phyloP scores from a whole-genome alignment of 1,284 basidiomycete species.

The Malassezia japonica region DNA sequence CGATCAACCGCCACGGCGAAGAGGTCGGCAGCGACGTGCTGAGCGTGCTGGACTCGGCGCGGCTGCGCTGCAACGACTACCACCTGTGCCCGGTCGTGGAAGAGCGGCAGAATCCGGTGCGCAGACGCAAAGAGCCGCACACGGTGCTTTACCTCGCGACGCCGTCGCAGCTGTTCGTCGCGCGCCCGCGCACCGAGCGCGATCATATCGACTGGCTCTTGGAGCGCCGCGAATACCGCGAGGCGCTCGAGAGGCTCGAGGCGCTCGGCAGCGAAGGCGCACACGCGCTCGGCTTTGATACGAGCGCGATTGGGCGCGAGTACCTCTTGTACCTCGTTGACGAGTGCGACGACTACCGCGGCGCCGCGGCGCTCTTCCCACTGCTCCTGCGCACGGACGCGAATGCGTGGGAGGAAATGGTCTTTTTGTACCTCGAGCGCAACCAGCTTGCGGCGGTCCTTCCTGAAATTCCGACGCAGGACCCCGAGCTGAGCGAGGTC shows the following conservation, averaged over 20 bases:
- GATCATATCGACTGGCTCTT: conserved; percentile 92
- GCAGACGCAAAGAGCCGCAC: not conserved
- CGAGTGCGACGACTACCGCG: conserved; percentile 61
- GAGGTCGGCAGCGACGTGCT: conserved; percentile 80
- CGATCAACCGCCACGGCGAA: conserved; percentile 79
- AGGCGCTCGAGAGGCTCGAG: conserved; percentile 78
- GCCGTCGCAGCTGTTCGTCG: conserved; percentile 75
- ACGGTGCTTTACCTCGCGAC: conserved; percentile 66
- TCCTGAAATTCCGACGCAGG: conserved; percentile 72
- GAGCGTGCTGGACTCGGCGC: conserved; percentile 65
- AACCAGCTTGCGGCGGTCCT: conserved; percentile 75
- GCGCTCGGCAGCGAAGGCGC: conserved; percentile 51
- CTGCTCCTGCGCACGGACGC: conserved; percentile 73
- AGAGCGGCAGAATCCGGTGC: conserved; percentile 10
- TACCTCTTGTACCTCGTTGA: conserved; percentile 39
- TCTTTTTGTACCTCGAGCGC: conserved; percentile 79
- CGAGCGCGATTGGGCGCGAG: conserved; percentile 50
- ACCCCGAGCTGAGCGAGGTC: conserved; percentile 67
- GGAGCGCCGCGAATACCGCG: conserved; percentile 72
- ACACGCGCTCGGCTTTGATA: conserved; percentile 52
- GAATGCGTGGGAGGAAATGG: conserved; percentile 86
- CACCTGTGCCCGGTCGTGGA: conserved; percentile 53
- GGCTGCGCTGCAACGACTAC: conserved; percentile 89
- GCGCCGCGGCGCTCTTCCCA: conserved; percentile 75
- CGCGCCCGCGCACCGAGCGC: conserved; percentile 70